phyloP scores from a whole-genome alignment of 1,284 basidiomycete genomes.

The Fistulina hepatica region DNA sequence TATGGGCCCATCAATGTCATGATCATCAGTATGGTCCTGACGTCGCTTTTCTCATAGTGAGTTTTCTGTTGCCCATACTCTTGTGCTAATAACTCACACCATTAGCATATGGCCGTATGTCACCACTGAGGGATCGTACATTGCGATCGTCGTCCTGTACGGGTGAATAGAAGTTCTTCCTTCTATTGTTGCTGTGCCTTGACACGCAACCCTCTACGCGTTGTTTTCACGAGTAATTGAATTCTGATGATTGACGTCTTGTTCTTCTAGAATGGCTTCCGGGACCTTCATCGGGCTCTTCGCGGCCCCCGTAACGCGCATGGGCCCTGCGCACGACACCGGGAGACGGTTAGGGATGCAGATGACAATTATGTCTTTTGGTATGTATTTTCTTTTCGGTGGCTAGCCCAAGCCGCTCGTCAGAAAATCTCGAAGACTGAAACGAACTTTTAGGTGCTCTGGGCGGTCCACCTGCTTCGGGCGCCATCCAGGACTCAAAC shows the following conservation, averaged over 20 bases:
- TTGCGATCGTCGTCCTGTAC: slow-evolving; percentile 38
- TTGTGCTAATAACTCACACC: no score
- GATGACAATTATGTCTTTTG: slow-evolving; percentile 30
- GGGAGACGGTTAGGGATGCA: slow-evolving; percentile 39
- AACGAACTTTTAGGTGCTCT: slow-evolving; percentile 24
- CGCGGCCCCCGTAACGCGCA: slow-evolving; percentile 29
- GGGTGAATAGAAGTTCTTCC: slow-evolving; percentile 32
- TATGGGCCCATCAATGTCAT: slow-evolving; percentile 31
- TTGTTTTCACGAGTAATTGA: no score
- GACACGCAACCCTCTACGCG: no score
- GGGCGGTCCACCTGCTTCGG: slow-evolving; percentile 36
- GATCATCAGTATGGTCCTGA: slow-evolving; percentile 28
- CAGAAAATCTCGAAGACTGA: no score
- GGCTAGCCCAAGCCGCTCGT: not conserved
- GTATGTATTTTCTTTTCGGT: not conserved
- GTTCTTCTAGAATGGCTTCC: no score
- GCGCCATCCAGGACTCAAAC: slow-evolving; percentile 26
- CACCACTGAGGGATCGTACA: slow-evolving; percentile 27
- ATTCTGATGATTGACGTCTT: no score
- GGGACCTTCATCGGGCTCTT: slow-evolving; percentile 35
- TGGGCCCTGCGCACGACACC: slow-evolving; percentile 36
- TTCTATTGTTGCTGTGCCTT: not conserved
- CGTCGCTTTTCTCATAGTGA: no score
- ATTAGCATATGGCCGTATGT: slow-evolving; percentile 56
- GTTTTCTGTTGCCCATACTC: no score